A percentile compares a stretch with the other conserved stretches of the same genome.
phyloP scores from a whole-genome alignment of 495 filamentous ascomycete genomes.

The Jackrogersella multiformis region DNA sequence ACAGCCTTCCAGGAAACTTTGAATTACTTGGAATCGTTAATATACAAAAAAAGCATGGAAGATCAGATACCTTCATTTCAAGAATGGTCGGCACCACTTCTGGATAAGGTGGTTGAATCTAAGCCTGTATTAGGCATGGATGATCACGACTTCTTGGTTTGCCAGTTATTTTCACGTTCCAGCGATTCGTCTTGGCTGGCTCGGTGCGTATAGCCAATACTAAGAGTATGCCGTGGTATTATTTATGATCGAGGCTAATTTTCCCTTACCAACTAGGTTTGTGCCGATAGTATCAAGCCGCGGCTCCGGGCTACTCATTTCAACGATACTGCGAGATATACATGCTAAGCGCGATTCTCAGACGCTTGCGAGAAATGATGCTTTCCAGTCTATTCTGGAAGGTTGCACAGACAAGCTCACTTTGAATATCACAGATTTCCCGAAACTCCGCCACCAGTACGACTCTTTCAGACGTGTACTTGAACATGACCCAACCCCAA shows the following conservation, averaged over 20 bases:
- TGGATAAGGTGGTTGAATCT: background rate
- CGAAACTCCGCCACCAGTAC: too few relatives aligned
- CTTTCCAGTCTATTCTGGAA: slow-evolving; percentile 13
- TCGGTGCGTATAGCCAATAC: slow-evolving; percentile 8
- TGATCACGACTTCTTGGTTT: slow-evolving; percentile 7
- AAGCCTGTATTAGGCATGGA: background rate
- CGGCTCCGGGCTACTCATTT: background rate
- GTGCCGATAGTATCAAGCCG: background rate
- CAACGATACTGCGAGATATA: slow-evolving; percentile 1
- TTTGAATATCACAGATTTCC: slow-evolving; percentile 5
- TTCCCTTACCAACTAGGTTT: slow-evolving; percentile 4
- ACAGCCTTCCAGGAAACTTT: background rate
- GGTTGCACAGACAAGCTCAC: slow-evolving; percentile 4
- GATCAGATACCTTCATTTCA: slow-evolving; percentile 13
- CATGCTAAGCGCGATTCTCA: slow-evolving; percentile 1
- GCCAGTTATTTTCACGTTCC: background rate
- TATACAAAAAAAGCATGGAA: slow-evolving; percentile 1
- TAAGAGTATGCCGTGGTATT: background rate
- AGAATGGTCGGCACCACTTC: background rate
- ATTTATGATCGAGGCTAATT: slow-evolving; percentile 3
- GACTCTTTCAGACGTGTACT: too few relatives aligned
- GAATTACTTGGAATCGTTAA: background rate
- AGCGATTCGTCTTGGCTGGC: background rate
- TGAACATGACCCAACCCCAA: background rate
- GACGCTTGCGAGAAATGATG: background rate